Evolutionary conservation across 805 yeast genomes (phyloP).

Genomic region (Zygotorulaspora florentina): DNA sequence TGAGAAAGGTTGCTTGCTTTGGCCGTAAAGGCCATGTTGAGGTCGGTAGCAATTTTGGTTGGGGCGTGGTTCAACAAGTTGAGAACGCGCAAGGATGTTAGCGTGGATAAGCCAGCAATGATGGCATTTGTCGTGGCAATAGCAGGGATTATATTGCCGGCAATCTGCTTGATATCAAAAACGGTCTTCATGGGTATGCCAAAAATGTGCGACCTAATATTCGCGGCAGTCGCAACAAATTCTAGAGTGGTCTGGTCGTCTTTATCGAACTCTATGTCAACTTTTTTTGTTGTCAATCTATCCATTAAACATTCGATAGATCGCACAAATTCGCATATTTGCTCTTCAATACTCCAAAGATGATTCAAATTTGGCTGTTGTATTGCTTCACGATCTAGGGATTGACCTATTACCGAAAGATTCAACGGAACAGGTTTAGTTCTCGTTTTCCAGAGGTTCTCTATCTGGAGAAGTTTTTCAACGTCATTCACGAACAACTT

Average conservation of each 20-base stretch:
- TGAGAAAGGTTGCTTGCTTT: constrained; percentile 41
- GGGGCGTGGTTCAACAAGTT: constrained; percentile 32
- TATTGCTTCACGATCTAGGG: constrained; percentile 15
- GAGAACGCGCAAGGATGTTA: constrained; percentile 61
- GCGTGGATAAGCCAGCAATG: constrained; percentile 81
- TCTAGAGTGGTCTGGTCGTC: constrained; percentile 89
- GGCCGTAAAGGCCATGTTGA: constrained; percentile 49
- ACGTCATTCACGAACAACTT: constrained; percentile 75
- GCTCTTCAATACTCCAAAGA: constrained; percentile 61
- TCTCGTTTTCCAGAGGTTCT: constrained; percentile 74
- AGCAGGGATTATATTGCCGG: constrained; percentile 97
- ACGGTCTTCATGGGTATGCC: constrained; percentile 66
- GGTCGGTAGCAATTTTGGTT: constrained; percentile 35
- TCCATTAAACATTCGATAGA: constrained; percentile 48
- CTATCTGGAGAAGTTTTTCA: constrained; percentile 63
- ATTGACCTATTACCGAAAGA: constrained; percentile 14
- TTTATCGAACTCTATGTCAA: constrained; percentile 69
- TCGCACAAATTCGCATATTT: constrained; percentile 52
- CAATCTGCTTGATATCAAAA: constrained; percentile 88
- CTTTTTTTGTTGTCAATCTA: constrained; percentile 41
- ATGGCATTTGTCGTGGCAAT: constrained; percentile 97
- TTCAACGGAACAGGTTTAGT: constrained; percentile 63
- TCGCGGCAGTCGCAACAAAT: constrained; percentile 84
- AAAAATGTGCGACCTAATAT: constrained; percentile 68
- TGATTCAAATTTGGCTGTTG: constrained; percentile 30